Conservation (phyloP, 768 basidiomycete genomes). For the Amanita muscaria region DNA sequence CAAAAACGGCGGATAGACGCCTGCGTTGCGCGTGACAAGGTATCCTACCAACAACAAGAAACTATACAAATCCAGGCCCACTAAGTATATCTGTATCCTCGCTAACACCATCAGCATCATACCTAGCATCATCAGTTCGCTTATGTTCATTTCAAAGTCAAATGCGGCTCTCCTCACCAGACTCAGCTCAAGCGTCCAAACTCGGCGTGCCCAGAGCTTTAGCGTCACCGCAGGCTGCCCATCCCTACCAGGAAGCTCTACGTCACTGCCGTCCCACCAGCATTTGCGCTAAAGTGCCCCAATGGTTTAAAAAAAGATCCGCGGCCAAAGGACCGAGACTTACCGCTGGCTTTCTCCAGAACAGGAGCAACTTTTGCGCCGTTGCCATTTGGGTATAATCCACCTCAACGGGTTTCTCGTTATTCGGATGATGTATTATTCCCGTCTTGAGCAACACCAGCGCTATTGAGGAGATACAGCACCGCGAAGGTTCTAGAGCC, state of each 20-base stretch:
- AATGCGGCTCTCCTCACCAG: no score
- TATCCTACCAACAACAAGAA: background rate
- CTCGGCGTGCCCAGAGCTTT: slow-evolving; percentile 94
- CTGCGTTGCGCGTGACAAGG: background rate
- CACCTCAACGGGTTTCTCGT: slow-evolving; percentile 67
- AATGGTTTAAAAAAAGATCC: background rate
- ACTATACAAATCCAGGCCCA: background rate
- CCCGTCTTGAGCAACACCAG: slow-evolving; percentile 97
- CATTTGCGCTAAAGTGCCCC: slow-evolving; percentile 74
- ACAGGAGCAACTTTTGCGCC: slow-evolving; percentile 91
- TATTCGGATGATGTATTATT: slow-evolving; percentile 67
- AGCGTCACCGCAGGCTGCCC: slow-evolving; percentile 46
- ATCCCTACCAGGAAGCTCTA: slow-evolving; percentile 61
- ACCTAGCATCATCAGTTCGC: no score
- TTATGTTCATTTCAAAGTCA: no score
- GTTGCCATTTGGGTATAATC: slow-evolving; percentile 94
- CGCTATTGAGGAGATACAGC: slow-evolving; percentile 97
- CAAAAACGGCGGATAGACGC: background rate
- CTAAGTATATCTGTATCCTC: background rate
- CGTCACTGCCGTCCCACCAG: slow-evolving; percentile 98
- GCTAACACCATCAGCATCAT: background rate
- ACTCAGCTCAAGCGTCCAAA: slow-evolving; percentile 97
- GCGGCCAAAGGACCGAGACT: slow-evolving; percentile 26
- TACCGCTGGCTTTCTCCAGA: slow-evolving; percentile 99
- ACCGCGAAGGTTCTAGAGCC: slow-evolving; percentile 89